Percentiles rank a stretch among this genome's conserved stretches.
phyloP scores from a whole-genome alignment of 1,139 yeast genomes.

The Geotrichum aggregatum region DNA sequence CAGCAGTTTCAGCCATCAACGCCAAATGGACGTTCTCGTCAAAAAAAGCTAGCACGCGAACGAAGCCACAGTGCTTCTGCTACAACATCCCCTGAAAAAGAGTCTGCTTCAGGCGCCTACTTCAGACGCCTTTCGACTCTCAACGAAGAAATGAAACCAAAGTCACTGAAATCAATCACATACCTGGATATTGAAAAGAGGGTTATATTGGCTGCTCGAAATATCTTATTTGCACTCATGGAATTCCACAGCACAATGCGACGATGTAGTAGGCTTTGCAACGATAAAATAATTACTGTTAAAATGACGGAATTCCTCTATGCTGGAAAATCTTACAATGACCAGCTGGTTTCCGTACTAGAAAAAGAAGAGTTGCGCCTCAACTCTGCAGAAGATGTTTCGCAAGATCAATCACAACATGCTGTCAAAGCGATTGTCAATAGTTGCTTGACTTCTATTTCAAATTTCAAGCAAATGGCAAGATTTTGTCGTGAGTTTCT shows the following conservation, averaged over 20 bases:
- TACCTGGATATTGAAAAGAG: conserved; percentile 22
- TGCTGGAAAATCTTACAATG: conserved; percentile 22
- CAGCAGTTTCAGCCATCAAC: conserved; percentile 3
- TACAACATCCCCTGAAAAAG: conserved; percentile 29
- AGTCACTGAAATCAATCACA: conserved; percentile 9
- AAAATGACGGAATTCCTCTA: conserved; percentile 18
- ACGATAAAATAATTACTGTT: conserved; percentile 47
- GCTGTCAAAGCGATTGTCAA: conserved; percentile 19
- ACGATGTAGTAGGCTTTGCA: conserved; percentile 62
- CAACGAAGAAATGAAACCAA: conserved; percentile 36
- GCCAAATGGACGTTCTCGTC: neutral
- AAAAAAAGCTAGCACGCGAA: conserved; percentile 15
- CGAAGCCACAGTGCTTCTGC: conserved; percentile 22
- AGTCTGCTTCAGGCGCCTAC: conserved; percentile 50
- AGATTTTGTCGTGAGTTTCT: conserved; percentile 28
- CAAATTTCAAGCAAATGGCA: conserved; percentile 21
- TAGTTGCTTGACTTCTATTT: conserved; percentile 19
- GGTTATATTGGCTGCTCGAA: conserved; percentile 38
- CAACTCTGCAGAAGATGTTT: conserved; percentile 7
- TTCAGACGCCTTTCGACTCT: conserved; percentile 66
- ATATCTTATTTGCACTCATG: conserved; percentile 47
- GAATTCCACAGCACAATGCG: conserved; percentile 68
- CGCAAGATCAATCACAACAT: conserved; percentile 15
- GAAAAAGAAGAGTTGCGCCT: conserved; percentile 24
- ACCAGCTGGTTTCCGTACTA: conserved; percentile 28